Evolutionary conservation across 345 rosid genomes (phyloP), one percentile per base, ranked within the genome.

Genomic region (Ailanthus altissimus): DNA sequence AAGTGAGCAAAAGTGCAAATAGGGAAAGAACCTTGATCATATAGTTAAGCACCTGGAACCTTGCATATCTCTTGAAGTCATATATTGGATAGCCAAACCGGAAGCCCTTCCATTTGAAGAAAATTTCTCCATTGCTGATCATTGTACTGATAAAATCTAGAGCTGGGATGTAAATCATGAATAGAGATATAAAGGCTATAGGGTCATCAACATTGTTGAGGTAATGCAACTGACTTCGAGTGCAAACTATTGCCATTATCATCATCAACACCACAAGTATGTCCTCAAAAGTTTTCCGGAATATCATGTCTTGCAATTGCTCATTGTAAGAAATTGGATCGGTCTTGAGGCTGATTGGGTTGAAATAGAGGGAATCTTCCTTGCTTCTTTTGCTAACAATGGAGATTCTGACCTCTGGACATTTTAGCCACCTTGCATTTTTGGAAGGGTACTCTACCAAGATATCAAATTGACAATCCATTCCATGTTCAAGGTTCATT

Each of bases 1-100:
- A 36, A 18, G 70, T 70, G 11, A 74, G 70, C 16, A 57, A 6
- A 23, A 82, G 58, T 14, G 69, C 74, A 8, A 36, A 32, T 3
- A 78, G 18, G 26, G 63, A 8, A 13, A 81, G 51, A 63, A 8
- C 5, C 46, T 63, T 63, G 5, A 38, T 18, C 23, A 11, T 20
- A 38, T 5, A 63, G 46, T 2, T 9, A 51, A 69, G 43, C 14
- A 28, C 0, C 16, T 8, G 45, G 15, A 70, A 70, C 23, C 60
- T 18, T 51, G 51, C 43, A 26, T 8, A 16, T 4, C 13, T 11
- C 38, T 15, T 70, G 32, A 1, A 26, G 3, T 25, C 20, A 6
- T 51, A 0, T 2, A 5, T 3, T 61, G 5, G 20, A 2, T 50
- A 3, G 4, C 45, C 10, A 0, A n/a, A 28, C 0, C 18, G 59